A percentile compares a stretch with the other conserved stretches of the same genome.
These are phyloP conservation scores for Mycena venus DNA, from an alignment of 768 basidiomycete species.

Conservation along the genomic window DNA sequence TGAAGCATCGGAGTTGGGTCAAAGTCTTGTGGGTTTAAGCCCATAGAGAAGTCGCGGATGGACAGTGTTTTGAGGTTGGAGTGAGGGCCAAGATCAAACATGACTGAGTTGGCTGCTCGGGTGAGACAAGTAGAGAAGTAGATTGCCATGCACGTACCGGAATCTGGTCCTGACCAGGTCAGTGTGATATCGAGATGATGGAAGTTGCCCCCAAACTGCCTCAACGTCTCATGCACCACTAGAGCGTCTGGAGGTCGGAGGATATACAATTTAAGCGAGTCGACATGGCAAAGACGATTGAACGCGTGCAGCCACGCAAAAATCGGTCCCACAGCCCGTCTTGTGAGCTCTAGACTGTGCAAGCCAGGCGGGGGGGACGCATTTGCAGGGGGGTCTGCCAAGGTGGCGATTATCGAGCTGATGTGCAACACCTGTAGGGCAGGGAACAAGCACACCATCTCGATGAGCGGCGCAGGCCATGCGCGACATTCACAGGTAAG, in stretches of 20 bases:
- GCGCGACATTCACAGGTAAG: not conserved
- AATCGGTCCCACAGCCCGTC: not conserved
- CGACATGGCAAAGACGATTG: not conserved
- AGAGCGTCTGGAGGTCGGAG: not conserved
- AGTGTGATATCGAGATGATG: not conserved
- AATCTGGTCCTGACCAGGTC: too few relatives aligned
- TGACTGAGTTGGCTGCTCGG: not conserved
- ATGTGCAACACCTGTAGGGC: not conserved
- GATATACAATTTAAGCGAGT: not conserved
- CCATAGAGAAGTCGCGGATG: not conserved
- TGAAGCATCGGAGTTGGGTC: too few relatives aligned
- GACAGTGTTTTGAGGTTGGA: not conserved
- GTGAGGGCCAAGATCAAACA: not conserved
- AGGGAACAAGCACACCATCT: constrained; percentile 3
- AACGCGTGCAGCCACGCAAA: not conserved
- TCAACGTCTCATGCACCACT: not conserved
- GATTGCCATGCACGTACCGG: too few relatives aligned
- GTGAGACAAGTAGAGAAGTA: too few relatives aligned
- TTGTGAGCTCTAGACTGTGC: not conserved
- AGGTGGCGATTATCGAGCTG: not conserved
- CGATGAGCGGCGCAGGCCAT: constrained; percentile 1
- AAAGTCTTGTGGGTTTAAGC: too few relatives aligned
- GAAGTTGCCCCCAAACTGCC: not conserved
- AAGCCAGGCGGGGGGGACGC: not conserved
- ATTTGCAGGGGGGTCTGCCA: not conserved